Evolutionary conservation across 2,329 filamentous ascomycete species (phyloP).

Genomic region (Epichloe sp.): DNA sequence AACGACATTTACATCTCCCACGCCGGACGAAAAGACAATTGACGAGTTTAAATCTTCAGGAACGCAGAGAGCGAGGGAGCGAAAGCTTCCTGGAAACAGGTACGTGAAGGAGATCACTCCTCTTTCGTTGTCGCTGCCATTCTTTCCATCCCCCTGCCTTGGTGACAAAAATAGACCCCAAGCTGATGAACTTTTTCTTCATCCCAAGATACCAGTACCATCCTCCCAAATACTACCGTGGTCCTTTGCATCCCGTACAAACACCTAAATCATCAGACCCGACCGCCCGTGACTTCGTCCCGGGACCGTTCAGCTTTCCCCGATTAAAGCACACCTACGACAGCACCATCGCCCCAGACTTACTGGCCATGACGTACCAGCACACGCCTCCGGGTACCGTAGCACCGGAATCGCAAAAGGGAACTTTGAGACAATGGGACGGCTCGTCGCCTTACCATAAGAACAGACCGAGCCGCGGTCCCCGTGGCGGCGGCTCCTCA

Average conservation of each 20-base stretch:
- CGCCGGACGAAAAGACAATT: conserved; percentile 24
- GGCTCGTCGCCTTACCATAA: conserved; percentile 89
- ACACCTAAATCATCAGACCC: conserved; percentile 79
- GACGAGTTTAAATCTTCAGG: conserved; percentile 29
- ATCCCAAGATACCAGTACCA: conserved; percentile 79
- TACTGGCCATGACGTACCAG: conserved; percentile 78
- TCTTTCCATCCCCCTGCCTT: neutral
- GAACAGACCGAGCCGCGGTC: conserved; percentile 73
- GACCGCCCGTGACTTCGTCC: conserved; percentile 73
- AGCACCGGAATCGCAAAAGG: conserved; percentile 31
- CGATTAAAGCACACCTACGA: conserved; percentile 85
- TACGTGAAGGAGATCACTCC: conserved; percentile 12
- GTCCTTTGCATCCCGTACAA: conserved; percentile 85
- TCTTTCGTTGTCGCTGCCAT: conserved; percentile 22
- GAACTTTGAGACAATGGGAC: conserved; percentile 74
- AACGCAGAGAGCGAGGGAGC: conserved; percentile 20
- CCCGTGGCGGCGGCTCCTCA: conserved; percentile 56
- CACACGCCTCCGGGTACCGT: conserved; percentile 70
- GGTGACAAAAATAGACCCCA: neutral
- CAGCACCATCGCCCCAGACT: conserved; percentile 71
- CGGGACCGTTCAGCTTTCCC: conserved; percentile 80
- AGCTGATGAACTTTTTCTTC: neutral
- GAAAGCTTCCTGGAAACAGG: conserved; percentile 34
- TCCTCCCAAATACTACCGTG: conserved; percentile 87
- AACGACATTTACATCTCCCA: conserved; percentile 33